Base-by-base conservation (phyloP, 768 basidiomycete genomes). In the Lactifluus subvellereus region DNA sequence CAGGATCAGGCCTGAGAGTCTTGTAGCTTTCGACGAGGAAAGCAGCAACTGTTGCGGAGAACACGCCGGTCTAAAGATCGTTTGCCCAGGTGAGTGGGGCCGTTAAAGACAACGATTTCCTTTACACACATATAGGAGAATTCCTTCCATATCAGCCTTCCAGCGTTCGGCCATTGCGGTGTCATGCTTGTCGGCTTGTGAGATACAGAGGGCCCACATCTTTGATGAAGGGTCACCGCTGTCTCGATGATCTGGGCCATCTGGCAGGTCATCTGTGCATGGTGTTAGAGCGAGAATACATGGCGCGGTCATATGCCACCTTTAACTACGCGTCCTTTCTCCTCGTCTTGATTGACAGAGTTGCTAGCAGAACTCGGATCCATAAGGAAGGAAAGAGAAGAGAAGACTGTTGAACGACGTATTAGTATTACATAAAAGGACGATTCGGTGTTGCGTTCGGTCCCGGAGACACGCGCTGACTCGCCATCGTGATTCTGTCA, bases 1-100 rank as follows among this genome's bases (percentile, higher is more conserved):
- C 13, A 11, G 47, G 16, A 62, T 62, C 55, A 27, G 47, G 61
- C 48, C 32, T 47, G 35, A 62, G 56, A 1, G 13, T 4, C 51
- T 62, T 62, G 56, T 62, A 62, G 20, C 61, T 57, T 40, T 62
- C 61, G 22, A 62, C 50, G 33, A 62, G 49, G 20, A 62, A 62
- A 30, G 61, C 55, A 18, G 61, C 53, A 27, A 62, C 54, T 8
- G 47, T 60, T 1, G 52, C 62, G 14, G 62, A 59, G 58, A 64
- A 64, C 3, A 64, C 18, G 32, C 62, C 62, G 10, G 62, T 57
- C 62, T 64, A 32, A 14, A 30, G 8, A 45, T 1, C 2, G 22
- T 37, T 37, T 22, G 6, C n/a, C 3, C n/a, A 27, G 3, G 35
- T 54, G n/a, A 58, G 35, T 58, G 37, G 14, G 20, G n/a, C 20